A percentile compares a stretch with the other conserved stretches of the same genome.
phyloP scores from a whole-genome alignment of 495 filamentous ascomycete species.

The Darksidea phi region DNA sequence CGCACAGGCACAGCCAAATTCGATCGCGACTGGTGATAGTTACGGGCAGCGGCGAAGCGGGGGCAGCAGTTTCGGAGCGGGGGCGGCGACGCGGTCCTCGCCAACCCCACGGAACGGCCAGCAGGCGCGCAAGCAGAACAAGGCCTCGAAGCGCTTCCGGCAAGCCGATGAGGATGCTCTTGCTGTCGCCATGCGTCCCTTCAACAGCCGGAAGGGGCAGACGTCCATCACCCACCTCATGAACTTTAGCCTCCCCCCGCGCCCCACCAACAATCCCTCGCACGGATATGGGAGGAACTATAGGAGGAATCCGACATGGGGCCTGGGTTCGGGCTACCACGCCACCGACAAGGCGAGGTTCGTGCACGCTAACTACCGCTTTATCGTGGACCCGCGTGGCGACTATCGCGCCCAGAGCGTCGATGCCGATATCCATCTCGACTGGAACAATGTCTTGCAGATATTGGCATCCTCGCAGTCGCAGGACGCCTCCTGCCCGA shows the following conservation, averaged over 20 bases:
- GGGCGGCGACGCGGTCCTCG: conserved; percentile 38
- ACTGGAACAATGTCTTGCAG: conserved; percentile 88
- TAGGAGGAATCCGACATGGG: conserved; percentile 74
- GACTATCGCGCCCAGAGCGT: conserved; percentile 76
- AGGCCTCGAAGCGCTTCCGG: conserved; percentile 55
- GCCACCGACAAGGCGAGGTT: conserved; percentile 89
- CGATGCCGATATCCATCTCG: conserved; percentile 86
- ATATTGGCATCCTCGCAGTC: conserved; percentile 87
- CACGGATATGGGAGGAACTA: conserved; percentile 52
- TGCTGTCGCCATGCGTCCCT: conserved; percentile 79
- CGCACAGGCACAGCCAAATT: conserved; percentile 38
- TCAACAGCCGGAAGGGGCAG: conserved; percentile 83
- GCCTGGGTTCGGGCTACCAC: conserved; percentile 87
- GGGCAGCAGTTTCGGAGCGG: conserved; percentile 62
- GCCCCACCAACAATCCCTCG: conserved; percentile 58
- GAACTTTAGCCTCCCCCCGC: conserved; percentile 82
- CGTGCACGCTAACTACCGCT: conserved; percentile 95
- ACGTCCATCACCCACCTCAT: conserved; percentile 96
- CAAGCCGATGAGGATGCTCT: conserved; percentile 75
- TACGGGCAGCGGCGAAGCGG: conserved; percentile 59
- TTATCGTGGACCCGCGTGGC: conserved; percentile 81
- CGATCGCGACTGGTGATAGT: conserved; percentile 37
- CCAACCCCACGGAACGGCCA: conserved; percentile 70
- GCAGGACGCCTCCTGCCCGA: conserved; percentile 84
- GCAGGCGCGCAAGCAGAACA: conserved; percentile 70